Percentiles rank a stretch among this genome's conserved stretches.
Evolutionary conservation across 2,329 filamentous ascomycete species (phyloP).

Genomic region (Alternaria consortialis): DNA sequence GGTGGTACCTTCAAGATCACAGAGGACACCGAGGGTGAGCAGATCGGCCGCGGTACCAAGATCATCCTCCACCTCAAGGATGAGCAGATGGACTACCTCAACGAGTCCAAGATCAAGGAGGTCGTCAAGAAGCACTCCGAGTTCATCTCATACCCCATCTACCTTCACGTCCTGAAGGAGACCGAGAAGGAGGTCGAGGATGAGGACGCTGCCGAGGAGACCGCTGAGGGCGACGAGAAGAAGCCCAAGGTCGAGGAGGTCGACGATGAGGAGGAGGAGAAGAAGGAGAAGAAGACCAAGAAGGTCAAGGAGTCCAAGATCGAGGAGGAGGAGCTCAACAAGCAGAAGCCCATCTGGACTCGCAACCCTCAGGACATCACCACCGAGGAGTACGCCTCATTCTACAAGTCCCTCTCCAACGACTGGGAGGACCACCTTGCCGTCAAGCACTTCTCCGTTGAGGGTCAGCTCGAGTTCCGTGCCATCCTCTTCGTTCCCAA

Average conservation of each 20-base stretch:
- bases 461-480: constrained; percentile 99
- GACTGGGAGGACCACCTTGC: constrained; percentile 99
- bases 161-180: constrained; percentile 99
- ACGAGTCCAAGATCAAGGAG: constrained; percentile 99
- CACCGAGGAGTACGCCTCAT: constrained; percentile 95
- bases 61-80: constrained; percentile 99
- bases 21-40: constrained; percentile 89
- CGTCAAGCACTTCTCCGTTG: constrained; percentile 99
- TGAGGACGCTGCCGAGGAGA: constrained; percentile 78
- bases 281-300: constrained; percentile 97
- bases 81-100: constrained; percentile 97
- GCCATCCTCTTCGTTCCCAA: constrained; percentile 99
- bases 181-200: constrained; percentile 98
- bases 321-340: constrained; percentile 99
- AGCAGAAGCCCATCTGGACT: constrained; percentile 99
- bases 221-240: constrained; percentile 82
- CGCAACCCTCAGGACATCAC: constrained; percentile 96
- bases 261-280: constrained; percentile 81
- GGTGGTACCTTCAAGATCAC: constrained; percentile 96
- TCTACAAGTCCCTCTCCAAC: constrained; percentile 99
- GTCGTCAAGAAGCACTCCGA: constrained; percentile 99
- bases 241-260: constrained; percentile 96
- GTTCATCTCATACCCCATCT: constrained; percentile 99
- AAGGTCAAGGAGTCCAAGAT: constrained; percentile 99
- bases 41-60: constrained; percentile 93